Evolutionary conservation across 805 yeast genomes (phyloP).

Genomic region (fission yeast (Schizosaccharomyces pombe)): DNA sequence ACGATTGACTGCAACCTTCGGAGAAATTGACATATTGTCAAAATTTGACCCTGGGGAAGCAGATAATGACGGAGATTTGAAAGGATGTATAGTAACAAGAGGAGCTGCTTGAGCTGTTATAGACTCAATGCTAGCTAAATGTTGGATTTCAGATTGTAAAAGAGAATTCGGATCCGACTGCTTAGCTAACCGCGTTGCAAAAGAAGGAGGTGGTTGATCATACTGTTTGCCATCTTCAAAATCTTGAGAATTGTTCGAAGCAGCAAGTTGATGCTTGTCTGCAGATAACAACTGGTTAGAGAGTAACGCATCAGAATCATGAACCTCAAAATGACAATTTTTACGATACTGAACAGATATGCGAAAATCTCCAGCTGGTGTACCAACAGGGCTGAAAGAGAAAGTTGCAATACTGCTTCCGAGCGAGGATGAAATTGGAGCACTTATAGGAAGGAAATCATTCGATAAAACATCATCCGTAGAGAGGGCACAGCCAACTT

Average conservation of each 20-base stretch:
- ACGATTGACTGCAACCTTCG: conserved; percentile 10
- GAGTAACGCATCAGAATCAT: conserved; percentile 40
- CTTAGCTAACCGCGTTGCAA: not conserved
- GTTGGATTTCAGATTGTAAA: not conserved
- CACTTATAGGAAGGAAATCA: conserved; percentile 30
- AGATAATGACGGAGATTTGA: conserved; percentile 38
- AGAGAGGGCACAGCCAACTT: conserved; percentile 6
- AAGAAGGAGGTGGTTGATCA: not conserved
- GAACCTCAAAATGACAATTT: conserved; percentile 42
- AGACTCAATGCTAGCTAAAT: not conserved
- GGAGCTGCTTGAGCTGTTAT: conserved; percentile 11
- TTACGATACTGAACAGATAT: conserved; percentile 60
- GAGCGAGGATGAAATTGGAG: conserved; percentile 45
- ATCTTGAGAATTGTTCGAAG: not conserved
- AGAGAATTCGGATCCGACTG: not conserved
- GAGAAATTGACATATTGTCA: conserved; percentile 12
- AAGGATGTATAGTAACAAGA: conserved; percentile 29
- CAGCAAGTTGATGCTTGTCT: too few species aligned
- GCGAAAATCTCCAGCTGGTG: conserved; percentile 50
- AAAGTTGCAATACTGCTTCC: conserved; percentile 39
- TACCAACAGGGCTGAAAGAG: conserved; percentile 44
- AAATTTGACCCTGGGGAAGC: conserved; percentile 7
- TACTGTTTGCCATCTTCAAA: not conserved
- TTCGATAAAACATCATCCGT: conserved; percentile 16
- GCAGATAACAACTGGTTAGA: conserved; percentile 29